Conservation (phyloP, 768 basidiomycete species). For the Mycena kentingensis region DNA sequence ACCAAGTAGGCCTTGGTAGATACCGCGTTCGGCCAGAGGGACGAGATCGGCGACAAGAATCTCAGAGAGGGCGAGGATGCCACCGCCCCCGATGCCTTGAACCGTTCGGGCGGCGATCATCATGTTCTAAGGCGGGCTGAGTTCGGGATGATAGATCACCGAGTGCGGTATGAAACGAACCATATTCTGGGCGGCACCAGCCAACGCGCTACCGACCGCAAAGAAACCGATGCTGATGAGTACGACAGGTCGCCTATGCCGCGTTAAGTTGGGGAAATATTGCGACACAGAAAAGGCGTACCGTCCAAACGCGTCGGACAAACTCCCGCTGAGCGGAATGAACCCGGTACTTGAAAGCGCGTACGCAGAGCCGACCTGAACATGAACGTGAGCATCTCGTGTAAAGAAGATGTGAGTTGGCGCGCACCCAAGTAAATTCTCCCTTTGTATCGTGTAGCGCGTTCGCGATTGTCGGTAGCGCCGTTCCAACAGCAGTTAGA, state of each 20-base stretch:
- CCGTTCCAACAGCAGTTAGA: conserved; percentile 20
- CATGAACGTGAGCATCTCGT: not conserved
- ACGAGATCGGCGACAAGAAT: conserved; percentile 47
- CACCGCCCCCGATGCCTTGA: conserved; percentile 40
- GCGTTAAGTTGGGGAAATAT: not conserved
- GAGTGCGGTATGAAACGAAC: not conserved
- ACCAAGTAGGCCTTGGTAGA: conserved; percentile 35
- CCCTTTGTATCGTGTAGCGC: conserved; percentile 21
- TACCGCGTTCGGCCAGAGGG: conserved; percentile 43
- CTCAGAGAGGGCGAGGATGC: conserved; percentile 36
- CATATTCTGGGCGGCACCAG: conserved; percentile 44
- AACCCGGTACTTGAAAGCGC: conserved; percentile 41
- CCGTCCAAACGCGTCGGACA: conserved; percentile 39
- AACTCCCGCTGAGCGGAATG: conserved; percentile 39
- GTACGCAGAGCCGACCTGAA: conserved; percentile 43
- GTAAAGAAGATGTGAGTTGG: not conserved
- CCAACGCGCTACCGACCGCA: conserved; percentile 43
- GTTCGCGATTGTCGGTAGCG: conserved; percentile 20
- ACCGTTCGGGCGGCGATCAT: conserved; percentile 41
- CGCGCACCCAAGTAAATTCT: conserved; percentile 20
- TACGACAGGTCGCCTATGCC: conserved; percentile 29
- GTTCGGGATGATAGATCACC: not conserved
- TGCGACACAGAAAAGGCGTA: not conserved
- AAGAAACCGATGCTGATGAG: conserved; percentile 35
- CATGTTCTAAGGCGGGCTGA: conserved; percentile 22